These are phyloP conservation scores for Sequoia sempervirens DNA, from an alignment of 75 land plant species.

Conservation along the genomic window DNA sequence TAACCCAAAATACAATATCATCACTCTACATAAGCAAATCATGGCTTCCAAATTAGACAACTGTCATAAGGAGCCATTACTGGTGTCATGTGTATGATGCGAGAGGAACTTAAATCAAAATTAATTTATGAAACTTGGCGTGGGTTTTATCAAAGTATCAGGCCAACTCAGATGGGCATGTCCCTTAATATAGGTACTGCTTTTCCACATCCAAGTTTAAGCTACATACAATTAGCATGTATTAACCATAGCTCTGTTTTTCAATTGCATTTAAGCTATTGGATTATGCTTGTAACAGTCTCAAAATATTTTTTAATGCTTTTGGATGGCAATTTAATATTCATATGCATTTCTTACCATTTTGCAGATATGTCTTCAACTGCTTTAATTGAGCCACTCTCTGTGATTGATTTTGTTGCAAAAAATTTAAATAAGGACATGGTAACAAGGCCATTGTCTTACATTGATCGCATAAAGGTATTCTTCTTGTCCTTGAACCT, in stretches of 20 bases:
- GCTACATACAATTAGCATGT: background rate
- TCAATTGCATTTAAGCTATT: background rate
- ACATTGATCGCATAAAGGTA: conserved; percentile 83
- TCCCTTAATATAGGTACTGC: conserved; percentile 78
- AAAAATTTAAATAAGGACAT: conserved; percentile 60
- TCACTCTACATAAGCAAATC: too few relatives aligned
- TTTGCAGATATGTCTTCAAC: conserved; percentile 74
- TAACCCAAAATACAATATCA: too few relatives aligned
- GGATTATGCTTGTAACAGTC: background rate
- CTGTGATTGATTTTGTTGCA: conserved; percentile 69
- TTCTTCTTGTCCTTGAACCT: background rate
- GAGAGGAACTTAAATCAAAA: too few relatives aligned
- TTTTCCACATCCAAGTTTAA: background rate
- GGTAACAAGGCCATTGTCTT: conserved; percentile 50
- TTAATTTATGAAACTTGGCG: conserved; percentile 86
- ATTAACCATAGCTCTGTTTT: background rate
- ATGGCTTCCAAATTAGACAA: too few relatives aligned
- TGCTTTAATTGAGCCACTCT: conserved; percentile 78
- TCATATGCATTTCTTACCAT: background rate
- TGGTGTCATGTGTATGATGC: too few relatives aligned
- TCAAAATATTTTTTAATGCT: background rate
- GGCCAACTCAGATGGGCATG: conserved; percentile 92
- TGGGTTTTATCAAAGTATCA: conserved; percentile 86
- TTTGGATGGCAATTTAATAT: background rate
- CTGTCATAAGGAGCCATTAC: too few relatives aligned